These are phyloP conservation scores for Monosporozyma unispora DNA, from an alignment of 805 yeast genomes.

Conservation along the genomic window DNA sequence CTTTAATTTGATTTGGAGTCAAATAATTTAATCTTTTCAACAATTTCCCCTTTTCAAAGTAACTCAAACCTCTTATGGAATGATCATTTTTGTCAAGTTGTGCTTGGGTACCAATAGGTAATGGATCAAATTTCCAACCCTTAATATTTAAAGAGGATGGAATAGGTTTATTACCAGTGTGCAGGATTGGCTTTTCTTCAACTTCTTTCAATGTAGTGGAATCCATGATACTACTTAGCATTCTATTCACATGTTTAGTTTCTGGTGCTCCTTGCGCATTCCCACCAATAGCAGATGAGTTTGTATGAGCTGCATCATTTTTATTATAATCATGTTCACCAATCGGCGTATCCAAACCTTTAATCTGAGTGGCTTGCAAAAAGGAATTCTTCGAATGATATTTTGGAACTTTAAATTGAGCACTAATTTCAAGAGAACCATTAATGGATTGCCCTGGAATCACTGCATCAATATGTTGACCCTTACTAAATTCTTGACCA, in stretches of 20 bases:
- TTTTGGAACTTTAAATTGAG: slow-evolving; percentile 26
- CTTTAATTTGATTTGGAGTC: slow-evolving; percentile 34
- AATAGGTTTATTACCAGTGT: background rate
- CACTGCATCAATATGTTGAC: slow-evolving; percentile 18
- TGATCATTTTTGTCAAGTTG: slow-evolving; percentile 8
- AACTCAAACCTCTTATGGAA: slow-evolving; percentile 37
- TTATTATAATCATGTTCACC: slow-evolving; percentile 8
- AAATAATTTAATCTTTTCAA: slow-evolving; percentile 25
- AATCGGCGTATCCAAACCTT: slow-evolving; percentile 24
- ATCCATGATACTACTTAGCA: slow-evolving; percentile 19
- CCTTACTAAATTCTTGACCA: slow-evolving; percentile 13
- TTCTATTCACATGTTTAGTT: slow-evolving; percentile 16
- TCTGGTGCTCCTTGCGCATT: background rate
- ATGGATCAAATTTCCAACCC: slow-evolving; percentile 29
- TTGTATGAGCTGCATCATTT: background rate
- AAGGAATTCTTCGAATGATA: slow-evolving; percentile 28
- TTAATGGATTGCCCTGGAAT: slow-evolving; percentile 27
- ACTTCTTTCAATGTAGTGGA: background rate
- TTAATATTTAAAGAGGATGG: slow-evolving; percentile 16
- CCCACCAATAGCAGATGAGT: background rate
- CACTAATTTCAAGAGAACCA: slow-evolving; percentile 27
- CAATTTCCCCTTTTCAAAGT: slow-evolving; percentile 27
- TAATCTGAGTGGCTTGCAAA: slow-evolving; percentile 22
- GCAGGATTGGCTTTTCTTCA: background rate
- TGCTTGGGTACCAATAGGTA: slow-evolving; percentile 11